phyloP scores from a whole-genome alignment of 2,329 filamentous ascomycete genomes.

The Cladosporium colombiae region DNA sequence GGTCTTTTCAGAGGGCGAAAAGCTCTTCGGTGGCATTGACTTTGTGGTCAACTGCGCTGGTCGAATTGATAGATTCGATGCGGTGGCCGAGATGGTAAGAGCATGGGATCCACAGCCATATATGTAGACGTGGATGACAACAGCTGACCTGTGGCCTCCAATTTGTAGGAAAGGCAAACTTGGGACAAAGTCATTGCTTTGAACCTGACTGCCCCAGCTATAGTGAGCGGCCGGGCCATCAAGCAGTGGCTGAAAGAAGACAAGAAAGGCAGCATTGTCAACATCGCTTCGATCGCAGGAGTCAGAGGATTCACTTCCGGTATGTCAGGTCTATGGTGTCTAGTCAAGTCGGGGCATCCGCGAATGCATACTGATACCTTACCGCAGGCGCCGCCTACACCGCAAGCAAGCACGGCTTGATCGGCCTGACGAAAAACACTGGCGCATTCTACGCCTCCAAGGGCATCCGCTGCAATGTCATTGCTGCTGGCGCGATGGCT shows the following conservation, averaged over 20 bases:
- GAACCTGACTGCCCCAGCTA: constrained; percentile 58
- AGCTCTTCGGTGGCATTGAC: constrained; percentile 53
- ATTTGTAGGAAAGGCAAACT: constrained; percentile 38
- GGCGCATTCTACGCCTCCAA: constrained; percentile 57
- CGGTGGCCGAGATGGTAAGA: constrained; percentile 46
- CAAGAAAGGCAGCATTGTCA: constrained; percentile 53
- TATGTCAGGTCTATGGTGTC: constrained; percentile 32
- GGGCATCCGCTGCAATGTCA: constrained; percentile 55
- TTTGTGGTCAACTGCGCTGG: constrained; percentile 56
- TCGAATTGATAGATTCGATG: constrained; percentile 59
- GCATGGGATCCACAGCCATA: neutral
- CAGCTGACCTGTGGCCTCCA: neutral
- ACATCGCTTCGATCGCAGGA: constrained; percentile 53
- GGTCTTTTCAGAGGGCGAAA: constrained; percentile 40
- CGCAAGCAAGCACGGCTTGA: constrained; percentile 55
- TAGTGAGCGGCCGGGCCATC: constrained; percentile 55
- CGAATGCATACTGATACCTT: constrained; percentile 19
- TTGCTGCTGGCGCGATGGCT: constrained; percentile 52
- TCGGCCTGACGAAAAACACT: constrained; percentile 60
- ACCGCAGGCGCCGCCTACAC: constrained; percentile 52
- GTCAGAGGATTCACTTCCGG: constrained; percentile 45
- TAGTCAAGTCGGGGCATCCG: too few species aligned
- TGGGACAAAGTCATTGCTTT: constrained; percentile 59
- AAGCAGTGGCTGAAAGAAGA: constrained; percentile 49
- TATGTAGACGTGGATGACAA: neutral